A percentile compares a stretch with the other conserved stretches of the same genome.
phyloP scores from a whole-genome alignment of 2,329 filamentous ascomycete species.

The Sclerotinia nivalis region DNA sequence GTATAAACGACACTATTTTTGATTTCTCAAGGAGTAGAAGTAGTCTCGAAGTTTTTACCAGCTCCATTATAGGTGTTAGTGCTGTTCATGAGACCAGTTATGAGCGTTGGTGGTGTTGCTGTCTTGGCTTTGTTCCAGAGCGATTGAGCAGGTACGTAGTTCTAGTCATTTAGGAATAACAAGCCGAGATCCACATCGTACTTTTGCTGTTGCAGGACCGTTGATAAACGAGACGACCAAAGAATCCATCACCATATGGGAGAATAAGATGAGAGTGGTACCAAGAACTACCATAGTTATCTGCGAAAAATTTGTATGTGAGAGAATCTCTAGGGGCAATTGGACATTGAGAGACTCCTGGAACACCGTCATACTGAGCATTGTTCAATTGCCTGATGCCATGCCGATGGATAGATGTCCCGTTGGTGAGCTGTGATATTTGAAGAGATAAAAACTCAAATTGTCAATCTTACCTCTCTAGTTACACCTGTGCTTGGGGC shows the following conservation, averaged over 20 bases:
- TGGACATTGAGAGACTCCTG: conserved; percentile 46
- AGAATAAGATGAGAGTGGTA: conserved; percentile 58
- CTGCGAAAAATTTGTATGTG: conserved; percentile 40
- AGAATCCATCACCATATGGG: conserved; percentile 52
- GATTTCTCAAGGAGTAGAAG: conserved; percentile 9
- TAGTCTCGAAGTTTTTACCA: conserved; percentile 20
- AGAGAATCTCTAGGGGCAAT: conserved; percentile 51
- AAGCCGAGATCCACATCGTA: conserved; percentile 26
- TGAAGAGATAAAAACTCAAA: no score
- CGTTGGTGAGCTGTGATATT: conserved; percentile 41
- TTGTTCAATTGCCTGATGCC: conserved; percentile 48
- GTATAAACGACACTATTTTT: no score
- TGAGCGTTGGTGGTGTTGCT: conserved; percentile 31
- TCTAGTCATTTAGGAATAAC: conserved; percentile 24
- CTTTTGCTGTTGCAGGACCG: conserved; percentile 38
- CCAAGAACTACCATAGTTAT: conserved; percentile 38
- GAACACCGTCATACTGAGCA: conserved; percentile 43
- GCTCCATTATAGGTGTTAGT: conserved; percentile 39
- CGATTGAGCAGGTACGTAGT: conserved; percentile 43
- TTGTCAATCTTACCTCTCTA: conserved; percentile 31
- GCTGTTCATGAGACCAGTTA: conserved; percentile 51
- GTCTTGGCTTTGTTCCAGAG: conserved; percentile 36
- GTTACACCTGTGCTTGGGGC: conserved; percentile 35
- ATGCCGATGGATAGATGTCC: conserved; percentile 55
- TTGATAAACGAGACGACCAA: conserved; percentile 44